Evolutionary conservation across 345 rosid genomes (phyloP).

Genomic region (Ailanthus altissimus): DNA sequence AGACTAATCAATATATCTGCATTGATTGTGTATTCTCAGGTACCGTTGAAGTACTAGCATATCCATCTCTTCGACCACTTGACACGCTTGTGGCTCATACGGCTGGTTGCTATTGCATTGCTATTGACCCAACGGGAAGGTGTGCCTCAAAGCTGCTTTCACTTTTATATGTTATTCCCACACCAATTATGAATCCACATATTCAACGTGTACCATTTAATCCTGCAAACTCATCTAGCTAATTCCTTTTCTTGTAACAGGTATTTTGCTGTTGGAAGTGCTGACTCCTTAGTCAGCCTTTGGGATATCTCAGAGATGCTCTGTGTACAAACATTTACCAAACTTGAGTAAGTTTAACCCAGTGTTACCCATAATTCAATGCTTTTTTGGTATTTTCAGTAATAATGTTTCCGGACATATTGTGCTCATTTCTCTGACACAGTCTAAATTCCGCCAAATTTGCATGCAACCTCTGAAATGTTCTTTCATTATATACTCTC

Average conservation of each 20-base stretch:
- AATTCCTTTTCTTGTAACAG: slow-evolving; percentile 35
- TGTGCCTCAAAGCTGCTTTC: slow-evolving; percentile 29
- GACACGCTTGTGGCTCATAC: slow-evolving; percentile 93
- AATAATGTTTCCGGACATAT: not conserved
- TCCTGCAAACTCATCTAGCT: not conserved
- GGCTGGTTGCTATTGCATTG: slow-evolving; percentile 98
- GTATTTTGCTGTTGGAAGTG: slow-evolving; percentile 98
- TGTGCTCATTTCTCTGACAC: not conserved
- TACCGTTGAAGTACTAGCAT: slow-evolving; percentile 85
- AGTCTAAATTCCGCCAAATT: not conserved
- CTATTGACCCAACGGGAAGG: slow-evolving; percentile 96
- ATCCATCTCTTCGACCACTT: slow-evolving; percentile 75
- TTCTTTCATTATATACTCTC: slow-evolving; percentile 24
- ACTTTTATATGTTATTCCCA: not conserved
- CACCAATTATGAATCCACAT: slow-evolving; percentile 3
- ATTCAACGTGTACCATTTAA: not conserved
- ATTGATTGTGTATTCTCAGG: slow-evolving; percentile 45
- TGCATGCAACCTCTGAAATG: not conserved
- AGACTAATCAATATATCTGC: not conserved
- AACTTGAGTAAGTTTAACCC: slow-evolving; percentile 72
- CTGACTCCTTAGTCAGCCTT: slow-evolving; percentile 97
- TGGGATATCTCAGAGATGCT: slow-evolving; percentile 98
- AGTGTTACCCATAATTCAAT: not conserved
- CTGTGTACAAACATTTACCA: slow-evolving; percentile 81
- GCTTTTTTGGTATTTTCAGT: not conserved